These are phyloP conservation scores for Phalaenopsis hybrid DNA, from an alignment of 116 monocot genomes.

Conservation along the genomic window DNA sequence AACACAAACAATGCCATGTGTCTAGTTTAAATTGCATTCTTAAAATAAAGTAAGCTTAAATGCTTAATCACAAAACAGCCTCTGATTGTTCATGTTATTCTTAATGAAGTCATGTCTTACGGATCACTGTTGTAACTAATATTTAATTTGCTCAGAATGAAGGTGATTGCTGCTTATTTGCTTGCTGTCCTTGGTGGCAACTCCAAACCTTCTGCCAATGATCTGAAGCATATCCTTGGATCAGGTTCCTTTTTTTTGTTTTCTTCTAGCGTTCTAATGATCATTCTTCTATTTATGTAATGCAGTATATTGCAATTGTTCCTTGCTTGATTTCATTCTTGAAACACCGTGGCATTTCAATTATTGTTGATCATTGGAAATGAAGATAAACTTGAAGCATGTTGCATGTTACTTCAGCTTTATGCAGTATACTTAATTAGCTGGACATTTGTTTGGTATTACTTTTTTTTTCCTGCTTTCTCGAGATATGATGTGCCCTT, in stretches of 20 bases:
- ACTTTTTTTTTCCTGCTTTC: no score
- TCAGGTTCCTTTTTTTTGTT: neutral
- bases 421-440: no score
- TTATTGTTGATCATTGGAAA: no score
- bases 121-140: neutral
- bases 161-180: slow-evolving; percentile 23
- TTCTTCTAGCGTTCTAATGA: neutral
- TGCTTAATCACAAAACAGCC: no score
- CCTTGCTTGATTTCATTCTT: neutral
- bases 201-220: slow-evolving; percentile 1
- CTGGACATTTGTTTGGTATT: no score
- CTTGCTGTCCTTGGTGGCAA: slow-evolving; percentile 20
- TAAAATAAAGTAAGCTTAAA: no score
- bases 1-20: no score
- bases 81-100: neutral
- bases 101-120: neutral
- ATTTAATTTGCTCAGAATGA: slow-evolving; percentile 14
- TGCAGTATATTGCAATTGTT: neutral
- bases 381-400: no score
- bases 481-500: no score
- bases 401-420: no score
- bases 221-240: slow-evolving; percentile 16
- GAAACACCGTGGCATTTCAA: neutral
- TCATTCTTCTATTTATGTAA: neutral
- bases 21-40: no score